Base-by-base conservation (phyloP, 805 yeast species). In the Candida qinlingensis region DNA sequence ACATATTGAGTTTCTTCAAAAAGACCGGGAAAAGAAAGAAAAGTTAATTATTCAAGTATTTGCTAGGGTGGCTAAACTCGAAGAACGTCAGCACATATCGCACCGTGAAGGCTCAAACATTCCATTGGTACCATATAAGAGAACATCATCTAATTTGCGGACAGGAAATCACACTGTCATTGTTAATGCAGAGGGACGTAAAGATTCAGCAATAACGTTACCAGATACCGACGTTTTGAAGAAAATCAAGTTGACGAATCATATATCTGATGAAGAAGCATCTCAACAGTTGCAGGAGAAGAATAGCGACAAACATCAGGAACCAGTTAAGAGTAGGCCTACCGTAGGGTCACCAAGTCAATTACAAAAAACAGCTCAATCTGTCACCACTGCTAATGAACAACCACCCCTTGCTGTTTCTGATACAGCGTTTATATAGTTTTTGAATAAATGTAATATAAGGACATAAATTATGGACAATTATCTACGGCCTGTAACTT, bases 191-290 rank as follows among this genome's bases (percentile, higher is more conserved):
- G 34, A 31, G 34, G 34, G 34, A 31, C 38, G 11, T 19, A 36
- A 19, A 2, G 9, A 3, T n/a, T 36, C 38, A 7, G 13, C 38
- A 7, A 36, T 36, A 7, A 7, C 19, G 9, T 36, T 36, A 36
- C 38, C 38, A 12, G 26, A 36, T 3, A 25, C 33, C 3, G 28
- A 42, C 11, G 39, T 34, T 9, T 26, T 42, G 33, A 42, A 42
- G 33, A 42, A 27, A 35, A 42, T 42, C 30, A 42, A n/a, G 12
- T 28, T 42, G 33, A 42, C 30, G 7, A 25, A 10, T 9, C 35
- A 13, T 31, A 25, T 42, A 26, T 42, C 39, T 42, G 45, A 42
- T 34, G 45, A 42, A 9, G 45, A 42, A 12, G 25, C 28, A 6
- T 28, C 34, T 19, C 33, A 9, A 13, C 37, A 31, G 29, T 30